Evolutionary conservation across 2,329 filamentous ascomycete species (phyloP).

Genomic region (Tothia fuscella): DNA sequence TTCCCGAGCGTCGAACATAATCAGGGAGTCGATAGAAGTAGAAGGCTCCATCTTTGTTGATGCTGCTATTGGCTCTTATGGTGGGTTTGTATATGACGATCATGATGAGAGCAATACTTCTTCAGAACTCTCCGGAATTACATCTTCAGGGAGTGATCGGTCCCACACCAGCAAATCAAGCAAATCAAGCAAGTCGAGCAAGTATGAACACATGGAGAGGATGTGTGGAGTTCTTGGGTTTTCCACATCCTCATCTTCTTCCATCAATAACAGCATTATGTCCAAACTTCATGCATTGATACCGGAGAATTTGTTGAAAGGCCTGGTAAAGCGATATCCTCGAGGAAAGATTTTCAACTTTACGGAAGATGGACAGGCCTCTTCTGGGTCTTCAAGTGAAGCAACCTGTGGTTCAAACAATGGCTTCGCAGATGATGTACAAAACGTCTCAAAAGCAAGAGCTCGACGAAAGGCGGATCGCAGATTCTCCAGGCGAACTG

Average conservation of each 20-base stretch:
- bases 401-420: too few species aligned
- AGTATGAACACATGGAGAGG: not conserved
- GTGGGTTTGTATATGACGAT: conserved; percentile 5
- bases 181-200: not conserved
- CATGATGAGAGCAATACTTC: not conserved
- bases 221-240: conserved; percentile 11
- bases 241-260: conserved; percentile 8
- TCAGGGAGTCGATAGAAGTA: conserved; percentile 9
- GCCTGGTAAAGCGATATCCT: conserved; percentile 15
- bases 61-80: not conserved
- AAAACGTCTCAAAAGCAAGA: not conserved
- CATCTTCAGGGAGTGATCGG: not conserved
- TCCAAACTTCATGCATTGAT: not conserved
- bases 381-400: conserved; percentile 15
- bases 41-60: conserved; percentile 10
- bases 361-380: conserved; percentile 13
- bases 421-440: not conserved
- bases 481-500: not conserved
- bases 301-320: conserved; percentile 9
- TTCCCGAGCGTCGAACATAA: conserved; percentile 5
- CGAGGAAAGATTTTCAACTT: conserved; percentile 18
- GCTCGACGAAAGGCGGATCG: not conserved
- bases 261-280: not conserved
- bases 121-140: too few species aligned
- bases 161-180: not conserved